Evolutionary conservation across 148 eudicot genomes (phyloP).

Genomic region (Persicaria maculosa): DNA sequence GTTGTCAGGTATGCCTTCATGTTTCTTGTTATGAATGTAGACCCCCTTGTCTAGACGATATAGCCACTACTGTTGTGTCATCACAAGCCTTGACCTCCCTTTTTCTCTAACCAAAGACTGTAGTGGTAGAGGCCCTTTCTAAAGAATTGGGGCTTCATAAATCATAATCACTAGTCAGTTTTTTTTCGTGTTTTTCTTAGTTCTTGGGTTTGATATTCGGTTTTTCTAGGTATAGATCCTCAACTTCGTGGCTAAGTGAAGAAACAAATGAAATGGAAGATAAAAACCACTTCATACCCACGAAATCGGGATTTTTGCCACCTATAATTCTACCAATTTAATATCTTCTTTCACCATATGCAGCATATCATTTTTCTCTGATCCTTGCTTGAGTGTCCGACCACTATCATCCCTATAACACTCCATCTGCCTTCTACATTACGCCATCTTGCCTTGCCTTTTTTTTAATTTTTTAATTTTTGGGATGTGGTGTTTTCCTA

Average conservation of each 20-base stretch:
- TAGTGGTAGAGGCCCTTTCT: background rate
- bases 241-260: background rate
- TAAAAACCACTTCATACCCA: background rate
- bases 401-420: background rate
- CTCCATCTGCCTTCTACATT: background rate
- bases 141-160: background rate
- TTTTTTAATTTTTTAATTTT: too few relatives aligned
- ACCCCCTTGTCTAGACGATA: background rate
- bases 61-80: background rate
- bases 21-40: background rate
- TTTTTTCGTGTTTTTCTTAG: background rate
- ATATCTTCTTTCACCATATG: background rate
- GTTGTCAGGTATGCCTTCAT: conserved; percentile 56
- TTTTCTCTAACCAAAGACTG: background rate
- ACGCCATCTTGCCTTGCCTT: background rate
- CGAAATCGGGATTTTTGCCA: background rate
- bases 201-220: background rate
- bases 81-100: background rate
- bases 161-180: background rate
- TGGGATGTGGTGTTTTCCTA: too few relatives aligned
- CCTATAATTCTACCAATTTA: background rate
- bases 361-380: background rate
- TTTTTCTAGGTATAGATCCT: background rate
- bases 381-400: background rate
- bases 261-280: too few relatives aligned